Conservation (phyloP, 169 alveolate genomes). For the Perkinsus chesapeaki region DNA sequence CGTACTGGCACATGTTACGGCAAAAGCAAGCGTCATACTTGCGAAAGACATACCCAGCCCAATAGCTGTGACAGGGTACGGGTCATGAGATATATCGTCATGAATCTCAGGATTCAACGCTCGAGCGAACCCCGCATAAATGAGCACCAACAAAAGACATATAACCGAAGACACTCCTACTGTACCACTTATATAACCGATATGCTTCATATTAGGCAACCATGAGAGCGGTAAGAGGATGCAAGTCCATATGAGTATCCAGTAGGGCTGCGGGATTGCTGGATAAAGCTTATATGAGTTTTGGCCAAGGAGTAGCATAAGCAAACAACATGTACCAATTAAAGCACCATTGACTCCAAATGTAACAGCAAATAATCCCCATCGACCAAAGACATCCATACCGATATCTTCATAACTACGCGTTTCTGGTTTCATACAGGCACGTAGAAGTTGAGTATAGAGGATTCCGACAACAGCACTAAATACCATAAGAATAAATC, state of each 20-base stretch:
- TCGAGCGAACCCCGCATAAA: background rate
- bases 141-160: background rate
- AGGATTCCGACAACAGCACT: background rate
- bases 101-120: background rate
- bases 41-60: background rate
- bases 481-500: background rate
- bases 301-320: background rate
- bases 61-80: background rate
- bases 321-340: background rate
- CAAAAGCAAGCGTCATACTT: background rate
- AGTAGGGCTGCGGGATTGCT: background rate
- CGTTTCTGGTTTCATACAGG: background rate
- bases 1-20: background rate
- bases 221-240: background rate
- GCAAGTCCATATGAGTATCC: background rate
- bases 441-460: background rate
- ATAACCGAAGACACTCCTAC: background rate
- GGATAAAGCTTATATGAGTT: background rate
- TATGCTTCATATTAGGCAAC: background rate
- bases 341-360: background rate
- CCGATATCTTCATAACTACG: background rate
- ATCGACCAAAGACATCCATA: background rate
- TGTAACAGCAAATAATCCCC: background rate
- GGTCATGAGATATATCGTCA: background rate
- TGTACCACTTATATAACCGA: background rate